Evolutionary conservation across 768 basidiomycete genomes (phyloP).

Genomic region (Heimioporus sp.): DNA sequence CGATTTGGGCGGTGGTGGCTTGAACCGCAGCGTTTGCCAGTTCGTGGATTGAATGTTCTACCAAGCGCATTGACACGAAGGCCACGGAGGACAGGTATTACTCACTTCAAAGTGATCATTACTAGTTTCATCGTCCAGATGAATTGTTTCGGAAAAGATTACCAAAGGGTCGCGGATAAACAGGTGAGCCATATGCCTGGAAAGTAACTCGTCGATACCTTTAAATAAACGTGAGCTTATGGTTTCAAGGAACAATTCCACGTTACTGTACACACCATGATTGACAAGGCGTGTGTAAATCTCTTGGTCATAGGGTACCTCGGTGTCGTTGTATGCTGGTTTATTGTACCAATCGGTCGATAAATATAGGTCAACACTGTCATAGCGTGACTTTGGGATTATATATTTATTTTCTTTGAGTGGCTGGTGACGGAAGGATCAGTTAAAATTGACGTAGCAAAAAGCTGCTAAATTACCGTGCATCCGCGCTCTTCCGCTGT

Average conservation of each 20-base stretch:
- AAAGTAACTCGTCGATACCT: slow-evolving; percentile 86
- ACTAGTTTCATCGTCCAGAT: slow-evolving; percentile 85
- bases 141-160: slow-evolving; percentile 88
- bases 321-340: slow-evolving; percentile 91
- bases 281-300: slow-evolving; percentile 72
- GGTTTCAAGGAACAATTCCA: not conserved
- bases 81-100: not conserved
- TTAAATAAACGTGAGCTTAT: not conserved
- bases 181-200: slow-evolving; percentile 91
- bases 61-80: not conserved
- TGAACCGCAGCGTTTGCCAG: slow-evolving; percentile 99
- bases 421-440: slow-evolving; percentile 49
- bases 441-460: slow-evolving; percentile 4
- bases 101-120: slow-evolving; percentile 96
- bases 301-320: slow-evolving; percentile 71
- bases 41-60: slow-evolving; percentile 98
- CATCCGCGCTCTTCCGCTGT: slow-evolving; percentile 92
- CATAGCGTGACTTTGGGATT: slow-evolving; percentile 97
- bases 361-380: slow-evolving; percentile 83
- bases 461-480: slow-evolving; percentile 47
- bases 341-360: slow-evolving; percentile 85
- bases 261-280: slow-evolving; percentile 52
- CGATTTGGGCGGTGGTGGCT: slow-evolving; percentile 93
- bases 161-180: slow-evolving; percentile 98
- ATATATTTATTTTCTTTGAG: slow-evolving; percentile 67